Conservation (phyloP, 352 stramenopile genomes). For the Globisporangium viniferum region DNA sequence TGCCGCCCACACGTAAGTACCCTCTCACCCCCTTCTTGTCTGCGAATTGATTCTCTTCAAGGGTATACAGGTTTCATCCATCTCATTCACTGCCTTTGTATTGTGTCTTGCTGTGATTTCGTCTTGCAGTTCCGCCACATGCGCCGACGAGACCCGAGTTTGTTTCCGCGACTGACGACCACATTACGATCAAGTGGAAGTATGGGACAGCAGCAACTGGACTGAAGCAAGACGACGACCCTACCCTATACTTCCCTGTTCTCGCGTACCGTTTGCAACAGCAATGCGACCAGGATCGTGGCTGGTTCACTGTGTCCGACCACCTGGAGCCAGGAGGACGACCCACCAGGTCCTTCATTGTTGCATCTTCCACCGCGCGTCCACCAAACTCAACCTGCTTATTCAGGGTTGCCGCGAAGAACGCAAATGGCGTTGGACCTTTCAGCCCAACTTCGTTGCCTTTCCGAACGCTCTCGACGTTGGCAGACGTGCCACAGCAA, state of each 20-base stretch:
- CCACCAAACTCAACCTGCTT: conserved; percentile 42
- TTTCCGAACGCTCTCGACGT: conserved; percentile 26
- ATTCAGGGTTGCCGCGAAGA: conserved; percentile 53
- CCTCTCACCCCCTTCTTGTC: no score
- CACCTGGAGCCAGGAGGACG: conserved; percentile 25
- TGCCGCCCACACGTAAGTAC: conserved; percentile 32
- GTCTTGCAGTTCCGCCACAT: conserved; percentile 24
- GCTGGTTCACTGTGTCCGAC: conserved; percentile 39
- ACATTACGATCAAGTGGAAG: conserved; percentile 47
- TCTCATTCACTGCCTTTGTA: background rate
- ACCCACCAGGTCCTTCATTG: conserved; percentile 21
- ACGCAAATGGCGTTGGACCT: conserved; percentile 47
- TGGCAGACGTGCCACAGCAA: conserved; percentile 24
- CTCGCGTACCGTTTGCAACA: conserved; percentile 44
- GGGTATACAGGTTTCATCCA: background rate
- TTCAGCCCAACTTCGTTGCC: conserved; percentile 40
- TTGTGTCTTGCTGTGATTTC: background rate
- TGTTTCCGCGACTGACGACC: conserved; percentile 25
- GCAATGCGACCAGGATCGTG: conserved; percentile 39
- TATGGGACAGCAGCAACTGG: background rate
- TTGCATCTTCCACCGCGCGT: conserved; percentile 25
- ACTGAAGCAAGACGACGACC: background rate
- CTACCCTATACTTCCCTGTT: conserved; percentile 36
- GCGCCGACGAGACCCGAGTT: conserved; percentile 42
- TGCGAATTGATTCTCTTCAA: background rate